A percentile compares a stretch with the other conserved stretches of the same genome.
Evolutionary conservation across 1,139 yeast genomes (phyloP).

Genomic region (Ogataea hybrid): DNA sequence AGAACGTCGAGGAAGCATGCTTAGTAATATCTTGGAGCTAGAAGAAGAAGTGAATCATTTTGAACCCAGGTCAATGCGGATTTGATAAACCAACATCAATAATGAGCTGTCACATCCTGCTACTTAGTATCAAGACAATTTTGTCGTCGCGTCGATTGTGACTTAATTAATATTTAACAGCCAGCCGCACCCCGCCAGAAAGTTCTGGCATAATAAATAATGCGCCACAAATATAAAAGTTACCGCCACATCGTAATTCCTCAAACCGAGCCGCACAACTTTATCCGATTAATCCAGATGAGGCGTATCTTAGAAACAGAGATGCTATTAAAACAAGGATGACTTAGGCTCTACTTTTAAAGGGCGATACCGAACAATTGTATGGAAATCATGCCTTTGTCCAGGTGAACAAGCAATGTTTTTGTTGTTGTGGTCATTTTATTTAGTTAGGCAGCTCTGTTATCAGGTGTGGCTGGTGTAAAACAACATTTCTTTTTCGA

Average conservation of each 20-base stretch:
- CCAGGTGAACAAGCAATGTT: too few relatives aligned
- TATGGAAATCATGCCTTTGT: too few relatives aligned
- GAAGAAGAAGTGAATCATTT: slow-evolving; percentile 13
- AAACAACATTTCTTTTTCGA: slow-evolving; percentile 12
- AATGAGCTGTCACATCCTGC: background rate
- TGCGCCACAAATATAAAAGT: slow-evolving; percentile 3
- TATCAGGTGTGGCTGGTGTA: slow-evolving; percentile 15
- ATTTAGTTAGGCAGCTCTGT: slow-evolving; percentile 6
- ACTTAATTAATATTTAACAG: background rate
- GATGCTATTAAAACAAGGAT: too few relatives aligned
- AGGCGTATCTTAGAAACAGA: too few relatives aligned
- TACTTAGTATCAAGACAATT: background rate
- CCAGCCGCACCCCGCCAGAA: slow-evolving; percentile 8
- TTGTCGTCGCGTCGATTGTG: background rate
- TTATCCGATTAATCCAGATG: too few relatives aligned
- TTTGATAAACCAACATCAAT: background rate
- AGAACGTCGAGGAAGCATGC: slow-evolving; percentile 10
- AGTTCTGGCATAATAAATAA: slow-evolving; percentile 4
- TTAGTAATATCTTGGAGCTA: slow-evolving; percentile 19
- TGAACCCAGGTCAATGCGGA: background rate
- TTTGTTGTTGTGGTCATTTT: too few relatives aligned
- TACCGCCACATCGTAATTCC: slow-evolving; percentile 1
- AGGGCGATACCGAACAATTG: too few relatives aligned
- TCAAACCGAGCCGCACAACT: slow-evolving; percentile 2
- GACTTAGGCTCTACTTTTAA: too few relatives aligned